Evolutionary conservation across 371 early-diverging fungal genomes (phyloP).

Genomic region (Mortierella sp.): DNA sequence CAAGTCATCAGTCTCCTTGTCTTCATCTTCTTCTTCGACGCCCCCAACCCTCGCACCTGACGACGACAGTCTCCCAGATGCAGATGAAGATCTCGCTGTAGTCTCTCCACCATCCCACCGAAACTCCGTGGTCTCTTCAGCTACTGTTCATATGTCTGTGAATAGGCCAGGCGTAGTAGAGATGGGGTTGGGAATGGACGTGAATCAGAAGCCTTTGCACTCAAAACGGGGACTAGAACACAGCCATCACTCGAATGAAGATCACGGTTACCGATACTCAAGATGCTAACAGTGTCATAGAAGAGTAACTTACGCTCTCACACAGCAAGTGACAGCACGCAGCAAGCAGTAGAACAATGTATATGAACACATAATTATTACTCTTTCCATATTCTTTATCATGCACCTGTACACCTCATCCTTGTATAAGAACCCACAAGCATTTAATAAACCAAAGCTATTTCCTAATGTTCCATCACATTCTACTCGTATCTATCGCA

Average conservation of each 20-base stretch:
- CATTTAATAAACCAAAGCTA: too few species aligned
- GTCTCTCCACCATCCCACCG: slow-evolving; percentile 21
- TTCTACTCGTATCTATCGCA: too few species aligned
- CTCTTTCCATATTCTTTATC: not conserved
- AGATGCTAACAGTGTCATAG: not conserved
- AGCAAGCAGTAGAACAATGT: not conserved
- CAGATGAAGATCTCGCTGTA: slow-evolving; percentile 21
- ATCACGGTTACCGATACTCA: not conserved
- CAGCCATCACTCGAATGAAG: too few species aligned
- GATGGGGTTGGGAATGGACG: slow-evolving; percentile 26
- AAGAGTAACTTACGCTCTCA: not conserved
- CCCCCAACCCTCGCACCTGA: slow-evolving; percentile 35
- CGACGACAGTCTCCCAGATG: slow-evolving; percentile 36
- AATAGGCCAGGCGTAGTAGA: not conserved
- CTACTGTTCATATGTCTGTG: slow-evolving; percentile 3
- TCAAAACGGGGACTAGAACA: not conserved
- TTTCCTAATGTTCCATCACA: too few species aligned
- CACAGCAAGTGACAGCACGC: not conserved
- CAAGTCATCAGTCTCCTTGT: slow-evolving; percentile 11
- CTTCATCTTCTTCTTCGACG: slow-evolving; percentile 28
- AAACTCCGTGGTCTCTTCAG: slow-evolving; percentile 5
- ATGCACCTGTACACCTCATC: not conserved
- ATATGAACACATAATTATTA: not conserved
- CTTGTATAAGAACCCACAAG: too few species aligned
- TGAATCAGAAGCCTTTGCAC: slow-evolving; percentile 11